Percentiles rank a stretch among this genome's conserved stretches.
These are phyloP conservation scores for Torulaspora pretoriensis DNA, from an alignment of 1,139 yeast species.

Conservation along the genomic window DNA sequence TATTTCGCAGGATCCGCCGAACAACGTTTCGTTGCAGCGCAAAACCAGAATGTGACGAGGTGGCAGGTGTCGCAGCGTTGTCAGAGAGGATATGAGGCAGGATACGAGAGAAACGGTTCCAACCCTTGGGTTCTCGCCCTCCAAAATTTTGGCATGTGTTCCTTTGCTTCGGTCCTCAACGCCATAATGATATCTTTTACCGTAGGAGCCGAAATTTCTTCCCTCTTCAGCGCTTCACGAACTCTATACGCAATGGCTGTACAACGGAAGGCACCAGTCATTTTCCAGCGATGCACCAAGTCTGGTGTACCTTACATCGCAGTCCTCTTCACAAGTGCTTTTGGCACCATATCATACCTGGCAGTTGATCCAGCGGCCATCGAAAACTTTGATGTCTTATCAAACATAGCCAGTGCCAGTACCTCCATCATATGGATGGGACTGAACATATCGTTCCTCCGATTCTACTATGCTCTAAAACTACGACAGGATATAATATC, in stretches of 20 bases:
- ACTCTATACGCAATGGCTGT: slow-evolving; percentile 47
- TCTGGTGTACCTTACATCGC: slow-evolving; percentile 73
- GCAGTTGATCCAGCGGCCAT: slow-evolving; percentile 59
- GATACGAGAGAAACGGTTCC: slow-evolving; percentile 48
- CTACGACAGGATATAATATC: slow-evolving; percentile 60
- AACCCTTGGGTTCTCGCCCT: slow-evolving; percentile 80
- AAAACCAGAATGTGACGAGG: slow-evolving; percentile 18
- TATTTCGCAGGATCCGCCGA: slow-evolving; percentile 13
- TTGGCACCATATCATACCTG: slow-evolving; percentile 59
- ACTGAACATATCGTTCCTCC: slow-evolving; percentile 65
- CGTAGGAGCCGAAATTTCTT: slow-evolving; percentile 46
- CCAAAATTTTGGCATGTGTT: slow-evolving; percentile 63
- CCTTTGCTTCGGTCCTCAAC: slow-evolving; percentile 59
- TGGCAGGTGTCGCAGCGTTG: slow-evolving; percentile 29
- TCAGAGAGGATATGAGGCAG: slow-evolving; percentile 8
- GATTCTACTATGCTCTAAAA: slow-evolving; percentile 68
- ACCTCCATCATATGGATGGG: slow-evolving; percentile 83
- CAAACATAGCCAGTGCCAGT: slow-evolving; percentile 66
- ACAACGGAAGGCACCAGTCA: slow-evolving; percentile 64
- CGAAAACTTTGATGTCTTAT: slow-evolving; percentile 58
- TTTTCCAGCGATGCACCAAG: slow-evolving; percentile 56
- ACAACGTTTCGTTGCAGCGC: slow-evolving; percentile 17
- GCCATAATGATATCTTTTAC: slow-evolving; percentile 72
- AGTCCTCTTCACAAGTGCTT: slow-evolving; percentile 55
- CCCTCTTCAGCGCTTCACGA: slow-evolving; percentile 41